These are phyloP conservation scores for Entomortierella beljakovae DNA, from an alignment of 192 early-diverging fungal genomes.

Conservation along the genomic window DNA sequence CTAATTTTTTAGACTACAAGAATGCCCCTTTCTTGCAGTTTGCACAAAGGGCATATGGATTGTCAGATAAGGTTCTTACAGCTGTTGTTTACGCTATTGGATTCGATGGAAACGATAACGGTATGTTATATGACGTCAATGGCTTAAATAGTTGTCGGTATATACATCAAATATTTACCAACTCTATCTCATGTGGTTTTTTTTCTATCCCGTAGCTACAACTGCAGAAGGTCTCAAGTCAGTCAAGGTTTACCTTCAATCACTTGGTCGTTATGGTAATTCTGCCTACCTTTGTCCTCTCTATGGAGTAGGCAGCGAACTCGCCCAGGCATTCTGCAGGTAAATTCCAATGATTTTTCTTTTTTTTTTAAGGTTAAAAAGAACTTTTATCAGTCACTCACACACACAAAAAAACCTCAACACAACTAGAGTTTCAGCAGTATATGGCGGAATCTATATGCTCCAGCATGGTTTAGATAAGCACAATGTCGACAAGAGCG, in stretches of 20 bases:
- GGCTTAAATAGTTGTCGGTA: no score
- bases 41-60: conserved; percentile 66
- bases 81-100: conserved; percentile 77
- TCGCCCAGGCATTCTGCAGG: conserved; percentile 92
- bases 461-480: conserved; percentile 65
- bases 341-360: conserved; percentile 5
- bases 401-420: neutral
- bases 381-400: neutral
- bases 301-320: conserved; percentile 91
- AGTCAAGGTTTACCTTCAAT: conserved; percentile 74
- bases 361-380: neutral
- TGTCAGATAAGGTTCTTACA: conserved; percentile 69
- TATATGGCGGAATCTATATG: conserved; percentile 92
- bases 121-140: conserved; percentile 10
- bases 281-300: conserved; percentile 84
- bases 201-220: conserved; percentile 40
- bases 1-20: conserved; percentile 63
- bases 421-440: conserved; percentile 78
- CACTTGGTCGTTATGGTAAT: conserved; percentile 88
- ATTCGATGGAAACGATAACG: conserved; percentile 54
- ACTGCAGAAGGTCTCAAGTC: conserved; percentile 74
- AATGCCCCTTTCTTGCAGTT: conserved; percentile 55
- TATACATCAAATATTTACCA: no score
- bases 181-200: no score
- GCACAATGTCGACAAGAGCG: conserved; percentile 52